Percentiles rank a stretch among this genome's conserved stretches.
Conservation (phyloP, 2,329 filamentous ascomycete genomes). For the Clonostachys rhizophaga region DNA sequence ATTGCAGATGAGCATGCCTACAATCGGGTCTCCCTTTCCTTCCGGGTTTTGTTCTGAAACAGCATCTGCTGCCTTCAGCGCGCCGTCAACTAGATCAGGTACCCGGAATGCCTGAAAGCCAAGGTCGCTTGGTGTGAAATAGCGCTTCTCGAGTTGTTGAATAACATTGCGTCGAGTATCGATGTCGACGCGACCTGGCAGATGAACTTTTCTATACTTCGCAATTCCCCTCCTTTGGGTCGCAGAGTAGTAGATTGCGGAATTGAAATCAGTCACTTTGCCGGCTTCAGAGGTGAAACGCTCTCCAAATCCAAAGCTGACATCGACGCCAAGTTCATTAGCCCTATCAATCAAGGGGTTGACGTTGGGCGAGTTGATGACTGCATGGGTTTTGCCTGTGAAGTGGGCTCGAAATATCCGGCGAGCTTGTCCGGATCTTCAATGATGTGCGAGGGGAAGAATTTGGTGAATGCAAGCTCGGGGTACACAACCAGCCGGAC, state of each 20-base stretch:
- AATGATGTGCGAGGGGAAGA: constrained; percentile 49
- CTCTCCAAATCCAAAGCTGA: constrained; percentile 49
- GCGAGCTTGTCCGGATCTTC: constrained; percentile 35
- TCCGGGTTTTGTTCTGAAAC: not conserved
- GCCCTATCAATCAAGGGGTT: constrained; percentile 44
- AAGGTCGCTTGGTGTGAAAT: constrained; percentile 46
- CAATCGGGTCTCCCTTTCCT: constrained; percentile 39
- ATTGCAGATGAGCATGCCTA: constrained; percentile 53
- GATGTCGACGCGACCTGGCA: constrained; percentile 47
- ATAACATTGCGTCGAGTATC: constrained; percentile 38
- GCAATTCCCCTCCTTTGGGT: constrained; percentile 29
- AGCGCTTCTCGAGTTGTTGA: constrained; percentile 51
- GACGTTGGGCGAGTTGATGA: constrained; percentile 30
- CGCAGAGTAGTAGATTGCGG: constrained; percentile 41
- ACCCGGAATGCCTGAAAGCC: constrained; percentile 49
- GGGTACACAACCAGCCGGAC: constrained; percentile 48
- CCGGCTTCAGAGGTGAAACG: constrained; percentile 25
- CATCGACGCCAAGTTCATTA: constrained; percentile 38
- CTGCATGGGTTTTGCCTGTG: constrained; percentile 11
- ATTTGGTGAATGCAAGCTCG: constrained; percentile 50
- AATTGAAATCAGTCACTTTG: constrained; percentile 37
- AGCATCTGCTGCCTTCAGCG: constrained; percentile 19
- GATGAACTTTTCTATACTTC: constrained; percentile 52
- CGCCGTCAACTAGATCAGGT: constrained; percentile 30
- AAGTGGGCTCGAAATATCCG: constrained; percentile 43